Percentiles rank a stretch among this genome's conserved stretches.
These are phyloP conservation scores for Paxillus involutus DNA, from an alignment of 768 basidiomycete species.

Conservation along the genomic window DNA sequence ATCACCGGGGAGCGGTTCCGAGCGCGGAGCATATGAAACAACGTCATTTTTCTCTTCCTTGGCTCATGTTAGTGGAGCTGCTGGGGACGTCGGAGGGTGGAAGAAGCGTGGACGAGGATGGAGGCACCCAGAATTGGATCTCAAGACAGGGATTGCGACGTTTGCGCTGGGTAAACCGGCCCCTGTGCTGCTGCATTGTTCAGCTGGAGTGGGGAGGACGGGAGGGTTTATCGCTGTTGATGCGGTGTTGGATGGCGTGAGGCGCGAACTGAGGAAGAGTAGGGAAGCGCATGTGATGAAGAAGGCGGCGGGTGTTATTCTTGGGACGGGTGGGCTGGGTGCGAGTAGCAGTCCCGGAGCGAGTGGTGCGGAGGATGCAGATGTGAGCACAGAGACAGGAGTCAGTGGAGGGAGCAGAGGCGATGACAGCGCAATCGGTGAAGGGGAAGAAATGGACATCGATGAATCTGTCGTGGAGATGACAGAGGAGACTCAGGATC, in stretches of 20 bases:
- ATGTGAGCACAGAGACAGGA: constrained; percentile 7
- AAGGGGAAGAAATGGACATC: constrained; percentile 23
- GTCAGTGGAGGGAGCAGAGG: not conserved
- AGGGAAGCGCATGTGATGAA: constrained; percentile 20
- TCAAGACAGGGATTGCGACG: constrained; percentile 53
- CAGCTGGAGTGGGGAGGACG: constrained; percentile 93
- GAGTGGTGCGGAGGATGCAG: constrained; percentile 5
- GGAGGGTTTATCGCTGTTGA: constrained; percentile 92
- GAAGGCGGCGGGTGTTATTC: not conserved
- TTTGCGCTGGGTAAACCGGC: constrained; percentile 45
- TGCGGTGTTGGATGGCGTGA: constrained; percentile 75
- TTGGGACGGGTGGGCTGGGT: not conserved
- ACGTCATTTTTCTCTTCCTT: constrained; percentile 15
- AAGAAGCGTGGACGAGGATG: constrained; percentile 20
- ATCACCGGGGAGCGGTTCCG: constrained; percentile 12
- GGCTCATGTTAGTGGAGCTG: constrained; percentile 3
- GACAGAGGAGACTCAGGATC: not conserved
- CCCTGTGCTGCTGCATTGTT: constrained; percentile 84
- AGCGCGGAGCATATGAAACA: constrained; percentile 1
- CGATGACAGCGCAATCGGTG: constrained; percentile 2
- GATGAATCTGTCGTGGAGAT: constrained; percentile 17
- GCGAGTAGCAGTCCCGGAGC: not conserved
- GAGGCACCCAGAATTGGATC: constrained; percentile 46
- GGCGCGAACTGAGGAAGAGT: constrained; percentile 51
- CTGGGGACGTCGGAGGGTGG: not conserved